Base-by-base conservation (phyloP, 495 filamentous ascomycete species). In the Aspergillus steynii region DNA sequence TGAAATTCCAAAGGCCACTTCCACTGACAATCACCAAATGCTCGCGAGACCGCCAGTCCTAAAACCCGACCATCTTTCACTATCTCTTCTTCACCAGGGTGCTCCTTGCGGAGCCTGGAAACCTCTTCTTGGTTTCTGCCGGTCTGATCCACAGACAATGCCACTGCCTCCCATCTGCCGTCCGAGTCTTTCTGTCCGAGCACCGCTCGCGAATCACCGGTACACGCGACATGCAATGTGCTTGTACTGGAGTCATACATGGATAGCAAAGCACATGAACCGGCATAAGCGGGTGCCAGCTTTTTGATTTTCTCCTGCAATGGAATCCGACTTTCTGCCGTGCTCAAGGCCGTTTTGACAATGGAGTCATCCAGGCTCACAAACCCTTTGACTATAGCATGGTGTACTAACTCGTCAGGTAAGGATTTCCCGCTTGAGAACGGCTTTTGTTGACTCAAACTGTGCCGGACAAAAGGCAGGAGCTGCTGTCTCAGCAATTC, bases 1-100 rank as follows among this genome's bases (percentile, higher is more conserved):
- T 83, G 78, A 15, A 85, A 64, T 5, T 77, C 70, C 8, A 78
- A 25, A 4, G 83, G 65, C 84, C 84, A 88, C 61, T 90, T 90
- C 85, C 82, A 89, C 50, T 76, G 76, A 32, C 76, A 70, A 69
- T 90, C 86, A 34, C 88, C 88, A 65, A 90, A 89, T 0, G 83
- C 84, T 2, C 88, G 80, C 7, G 85, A 82, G 0, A 85, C 78
- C 42, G 71, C 74, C 0, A 87, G 61, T 1, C 86, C 87, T 48
- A 87, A 76, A 1, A 88, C 65, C 1, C 85, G 80, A 2, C 85
- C 84, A 45, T 78, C 64, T 59, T 82, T 78, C 14, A 88, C 65
- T 0, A 85, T 77, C 8, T 80, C 67, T 1, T 78, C 69, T 69
- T 90, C 86, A 54, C 80, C 78, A 0, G 86, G 87, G 64, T 90